phyloP scores from a whole-genome alignment of 2,329 filamentous ascomycete species.

The Colletotrichum lentis region DNA sequence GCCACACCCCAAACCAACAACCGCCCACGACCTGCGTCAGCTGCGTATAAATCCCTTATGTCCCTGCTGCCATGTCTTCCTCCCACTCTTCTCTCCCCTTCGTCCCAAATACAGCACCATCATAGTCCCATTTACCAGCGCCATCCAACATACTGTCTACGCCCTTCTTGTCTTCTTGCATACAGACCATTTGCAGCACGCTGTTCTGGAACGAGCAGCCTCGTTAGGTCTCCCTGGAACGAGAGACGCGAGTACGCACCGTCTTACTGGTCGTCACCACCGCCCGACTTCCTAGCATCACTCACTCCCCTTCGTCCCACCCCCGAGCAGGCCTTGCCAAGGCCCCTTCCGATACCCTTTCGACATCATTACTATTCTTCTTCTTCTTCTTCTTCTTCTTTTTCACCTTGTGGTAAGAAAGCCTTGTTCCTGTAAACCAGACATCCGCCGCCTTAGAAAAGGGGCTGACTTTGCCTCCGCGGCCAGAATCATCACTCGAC shows the following conservation, averaged over 20 bases:
- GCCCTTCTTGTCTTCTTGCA: not conserved
- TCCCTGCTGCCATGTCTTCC: not conserved
- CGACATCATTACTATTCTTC: too few species aligned
- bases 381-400: too few species aligned
- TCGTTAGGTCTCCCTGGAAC: not conserved
- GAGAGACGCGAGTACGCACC: not conserved
- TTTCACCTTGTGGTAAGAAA: constrained; percentile 1
- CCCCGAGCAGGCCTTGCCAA: not conserved
- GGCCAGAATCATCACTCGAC: constrained; percentile 13
- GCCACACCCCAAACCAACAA: not conserved
- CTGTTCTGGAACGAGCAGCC: constrained; percentile 17
- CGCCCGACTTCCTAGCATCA: not conserved
- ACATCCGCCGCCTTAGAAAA: too few species aligned
- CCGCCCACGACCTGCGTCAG: not conserved
- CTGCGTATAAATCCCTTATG: not conserved
- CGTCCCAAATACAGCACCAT: not conserved
- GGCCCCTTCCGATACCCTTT: not conserved
- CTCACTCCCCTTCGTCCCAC: not conserved
- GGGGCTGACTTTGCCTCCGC: not conserved
- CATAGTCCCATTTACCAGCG: not conserved
- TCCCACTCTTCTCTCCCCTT: not conserved
- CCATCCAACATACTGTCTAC: not conserved
- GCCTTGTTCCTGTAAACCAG: not conserved
- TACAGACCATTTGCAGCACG: not conserved
- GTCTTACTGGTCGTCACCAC: not conserved